Evolutionary conservation across 1,284 basidiomycete genomes (phyloP), one percentile per base, ranked within the genome.

Genomic region (Heterobasidion irregulare): DNA sequence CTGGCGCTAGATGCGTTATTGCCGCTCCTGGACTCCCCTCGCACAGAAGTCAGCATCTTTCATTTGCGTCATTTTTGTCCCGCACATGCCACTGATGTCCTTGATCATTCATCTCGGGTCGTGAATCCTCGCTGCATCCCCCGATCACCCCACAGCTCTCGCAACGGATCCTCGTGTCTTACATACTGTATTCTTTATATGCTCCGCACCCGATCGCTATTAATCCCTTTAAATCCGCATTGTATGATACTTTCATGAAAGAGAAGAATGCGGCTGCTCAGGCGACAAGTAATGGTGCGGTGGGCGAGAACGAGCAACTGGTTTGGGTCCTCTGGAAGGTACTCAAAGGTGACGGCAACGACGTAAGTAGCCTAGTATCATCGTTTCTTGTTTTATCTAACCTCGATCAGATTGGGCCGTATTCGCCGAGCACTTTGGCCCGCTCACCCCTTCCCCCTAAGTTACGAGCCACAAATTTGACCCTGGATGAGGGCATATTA

Each of bases 301-400:
- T 75, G 52, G 77, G 78, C 58, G 77, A 82, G 54, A 86, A 80
- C 65, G 86, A 89, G 65, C 87, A 87, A 63, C 72, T 89, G 50
- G 83, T 89, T 38, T 89, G 87, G 86, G 86, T 89, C 38, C 71
- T 89, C 54, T 89, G 86, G 86, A 89, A 89, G 70, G 85, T 89
- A 56, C 70, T 89, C 54, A 85, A 81, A 64, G 87, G 87, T 50
- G 86, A 89, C 65, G 87, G 87, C 9, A 81, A 80, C 58, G 86
- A 89, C 74, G 87, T 89, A 59, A 62, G 80, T 73, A 33, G 44
- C 51, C n/a, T 32, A 45, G 43, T 48, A 9, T 38, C 54, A 54
- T 41, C 47, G 47, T 26, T 34, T 36, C 47, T 41, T 13, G 54
- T 46, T 50, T 26, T 50, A 41, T 55, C 50, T 50, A 52, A 44